Evolutionary conservation across 1,284 basidiomycete genomes (phyloP).

Genomic region (Takashimella koratensis): DNA sequence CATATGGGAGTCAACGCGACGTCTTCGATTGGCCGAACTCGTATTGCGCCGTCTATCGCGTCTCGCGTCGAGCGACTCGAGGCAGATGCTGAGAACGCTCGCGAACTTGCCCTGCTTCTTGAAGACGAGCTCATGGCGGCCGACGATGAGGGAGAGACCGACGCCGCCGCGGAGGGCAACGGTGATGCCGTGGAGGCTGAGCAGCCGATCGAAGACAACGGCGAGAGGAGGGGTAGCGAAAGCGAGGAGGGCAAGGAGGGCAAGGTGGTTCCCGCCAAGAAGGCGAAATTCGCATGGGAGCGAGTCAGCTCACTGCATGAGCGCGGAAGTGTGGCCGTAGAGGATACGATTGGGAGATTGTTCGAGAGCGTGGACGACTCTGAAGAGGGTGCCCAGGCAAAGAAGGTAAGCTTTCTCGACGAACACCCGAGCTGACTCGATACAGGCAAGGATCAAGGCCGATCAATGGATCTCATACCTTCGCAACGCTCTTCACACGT

Average conservation of each 20-base stretch:
- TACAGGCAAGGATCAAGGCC: slow-evolving; percentile 37
- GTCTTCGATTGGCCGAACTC: slow-evolving; percentile 70
- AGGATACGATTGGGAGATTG: slow-evolving; percentile 32
- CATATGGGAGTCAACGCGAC: slow-evolving; percentile 79
- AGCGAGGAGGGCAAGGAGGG: slow-evolving; percentile 6
- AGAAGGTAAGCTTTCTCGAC: slow-evolving; percentile 22
- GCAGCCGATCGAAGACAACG: not conserved
- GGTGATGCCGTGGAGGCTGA: slow-evolving; percentile 61
- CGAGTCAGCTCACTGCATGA: slow-evolving; percentile 17
- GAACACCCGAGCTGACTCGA: not conserved
- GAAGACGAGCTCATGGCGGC: slow-evolving; percentile 61
- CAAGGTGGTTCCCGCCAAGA: slow-evolving; percentile 14
- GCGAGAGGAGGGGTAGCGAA: slow-evolving; percentile 8
- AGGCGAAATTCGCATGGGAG: not conserved
- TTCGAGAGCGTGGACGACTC: slow-evolving; percentile 28
- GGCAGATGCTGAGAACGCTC: slow-evolving; percentile 72
- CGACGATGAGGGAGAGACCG: slow-evolving; percentile 43
- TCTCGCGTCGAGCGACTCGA: slow-evolving; percentile 70
- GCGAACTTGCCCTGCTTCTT: slow-evolving; percentile 63
- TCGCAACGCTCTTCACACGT: slow-evolving; percentile 42
- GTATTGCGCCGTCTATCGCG: slow-evolving; percentile 73
- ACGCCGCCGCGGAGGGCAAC: slow-evolving; percentile 57
- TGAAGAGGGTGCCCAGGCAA: slow-evolving; percentile 25
- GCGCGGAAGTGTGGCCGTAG: slow-evolving; percentile 41
- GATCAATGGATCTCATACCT: slow-evolving; percentile 42